Base-by-base conservation (phyloP, 75 land plant species). In the Adiantum capillusveneris region DNA sequence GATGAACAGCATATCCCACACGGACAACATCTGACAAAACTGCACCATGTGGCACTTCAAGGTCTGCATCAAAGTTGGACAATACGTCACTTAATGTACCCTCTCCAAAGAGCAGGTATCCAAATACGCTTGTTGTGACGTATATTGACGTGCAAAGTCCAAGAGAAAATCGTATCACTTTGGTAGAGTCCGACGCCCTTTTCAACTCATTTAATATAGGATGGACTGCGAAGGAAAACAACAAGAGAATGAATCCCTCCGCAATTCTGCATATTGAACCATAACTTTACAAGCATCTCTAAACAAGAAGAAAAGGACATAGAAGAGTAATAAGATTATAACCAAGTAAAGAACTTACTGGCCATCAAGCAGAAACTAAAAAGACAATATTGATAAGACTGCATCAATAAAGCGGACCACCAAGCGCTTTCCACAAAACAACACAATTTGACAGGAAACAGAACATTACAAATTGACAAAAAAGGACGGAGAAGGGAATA, bases 41-140 rank as follows among this genome's bases (percentile, higher is more conserved):
- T 16, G 78, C 44, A 37, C 91, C 64, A 59, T 77, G 84, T 17
- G 88, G 88, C 17, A 90, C 64, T 12, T 84, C 88, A 52, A 94
- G 85, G 61, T 94, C 79, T 2, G 77, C 65, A 55, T 94, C 96
- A 56, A 94, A 94, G 63, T 94, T 94, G n/a, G 91, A 77, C 57
- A 94, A 76, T 11, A 90, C 81, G 66, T 94, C 98, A 71, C 76
- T 81, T 53, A 80, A 52, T 0, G 85, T 90, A 3, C 48, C 39
- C 1, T 83, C 89, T 0, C 98, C 96, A 67, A 94, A 94, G 12
- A 94, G 84, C 24, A 94, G 88, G 37, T 73, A 81, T 6, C 85
- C 91, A 67, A 94, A 94, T 48, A 83, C 66, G 50, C 85, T 82
- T 29, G 96, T 94, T 26, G 74, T 54, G 42, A 94, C 42, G 53